These are phyloP conservation scores for Alloascoidea hylecoeti DNA, from an alignment of 805 yeast genomes.

Conservation along the genomic window DNA sequence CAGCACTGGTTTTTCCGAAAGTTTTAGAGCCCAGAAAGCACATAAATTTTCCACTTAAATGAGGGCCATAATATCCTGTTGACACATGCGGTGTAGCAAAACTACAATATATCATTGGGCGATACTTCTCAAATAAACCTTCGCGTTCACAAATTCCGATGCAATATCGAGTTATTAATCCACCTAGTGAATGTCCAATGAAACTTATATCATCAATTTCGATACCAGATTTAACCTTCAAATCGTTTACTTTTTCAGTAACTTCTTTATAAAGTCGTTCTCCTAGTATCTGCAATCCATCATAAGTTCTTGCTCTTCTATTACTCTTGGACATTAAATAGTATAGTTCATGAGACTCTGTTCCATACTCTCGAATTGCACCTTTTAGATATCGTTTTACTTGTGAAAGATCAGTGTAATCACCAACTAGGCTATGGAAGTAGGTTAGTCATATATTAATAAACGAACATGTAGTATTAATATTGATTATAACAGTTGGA, in stretches of 20 bases:
- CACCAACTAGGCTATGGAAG: constrained; percentile 47
- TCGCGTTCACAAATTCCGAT: constrained; percentile 47
- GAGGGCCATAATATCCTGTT: constrained; percentile 29
- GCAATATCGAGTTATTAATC: constrained; percentile 63
- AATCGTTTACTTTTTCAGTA: constrained; percentile 24
- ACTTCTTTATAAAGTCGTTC: constrained; percentile 60
- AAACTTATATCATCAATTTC: constrained; percentile 49
- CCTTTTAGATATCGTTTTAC: constrained; percentile 27
- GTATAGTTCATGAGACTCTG: constrained; percentile 21
- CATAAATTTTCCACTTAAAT: constrained; percentile 19
- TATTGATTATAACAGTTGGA: neutral
- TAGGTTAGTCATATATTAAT: neutral
- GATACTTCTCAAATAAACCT: constrained; percentile 38
- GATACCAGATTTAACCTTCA: constrained; percentile 26
- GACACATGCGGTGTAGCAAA: constrained; percentile 77
- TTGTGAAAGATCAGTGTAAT: constrained; percentile 39
- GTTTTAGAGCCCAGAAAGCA: constrained; percentile 39
- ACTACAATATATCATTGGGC: constrained; percentile 50
- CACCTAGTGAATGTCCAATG: constrained; percentile 88
- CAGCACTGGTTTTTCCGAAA: constrained; percentile 59
- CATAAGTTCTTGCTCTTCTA: constrained; percentile 80
- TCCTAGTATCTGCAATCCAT: constrained; percentile 67
- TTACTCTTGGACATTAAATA: constrained; percentile 13
- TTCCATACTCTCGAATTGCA: constrained; percentile 8
- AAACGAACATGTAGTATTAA: neutral